Evolutionary conservation across 139 green algal genomes (phyloP).

Genomic region (Monoraphidium neglectum): DNA sequence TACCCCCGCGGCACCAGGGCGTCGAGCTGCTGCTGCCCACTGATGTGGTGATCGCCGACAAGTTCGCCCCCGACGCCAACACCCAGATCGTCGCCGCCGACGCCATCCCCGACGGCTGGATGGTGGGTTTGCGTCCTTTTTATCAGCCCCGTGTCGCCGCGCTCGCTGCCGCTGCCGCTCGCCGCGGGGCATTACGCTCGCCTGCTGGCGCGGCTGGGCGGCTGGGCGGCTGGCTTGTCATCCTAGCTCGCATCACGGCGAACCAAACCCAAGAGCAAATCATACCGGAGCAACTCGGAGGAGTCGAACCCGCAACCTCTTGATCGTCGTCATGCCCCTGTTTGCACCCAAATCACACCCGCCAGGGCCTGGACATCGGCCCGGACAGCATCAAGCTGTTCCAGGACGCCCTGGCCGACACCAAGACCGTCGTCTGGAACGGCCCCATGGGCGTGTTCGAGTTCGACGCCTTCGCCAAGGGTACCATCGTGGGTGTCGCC

Average conservation of each 20-base stretch:
- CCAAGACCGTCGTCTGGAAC: conserved; percentile 99
- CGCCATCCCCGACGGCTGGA: conserved; percentile 97
- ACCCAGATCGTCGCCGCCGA: conserved; percentile 75
- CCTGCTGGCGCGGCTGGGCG: too few relatives aligned
- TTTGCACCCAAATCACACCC: too few relatives aligned
- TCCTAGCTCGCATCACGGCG: too few relatives aligned
- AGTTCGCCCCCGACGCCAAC: conserved; percentile 93
- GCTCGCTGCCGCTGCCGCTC: too few relatives aligned
- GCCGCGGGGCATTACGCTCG: too few relatives aligned
- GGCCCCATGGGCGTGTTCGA: conserved; percentile 98
- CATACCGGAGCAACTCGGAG: too few relatives aligned
- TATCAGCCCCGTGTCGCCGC: too few relatives aligned
- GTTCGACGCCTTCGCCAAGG: conserved; percentile 93
- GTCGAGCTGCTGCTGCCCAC: conserved; percentile 95
- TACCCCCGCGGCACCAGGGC: too few relatives aligned
- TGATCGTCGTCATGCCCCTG: too few relatives aligned
- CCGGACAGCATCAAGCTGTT: conserved; percentile 89
- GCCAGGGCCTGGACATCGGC: conserved; percentile 93
- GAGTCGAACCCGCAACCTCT: too few relatives aligned
- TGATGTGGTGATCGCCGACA: conserved; percentile 96
- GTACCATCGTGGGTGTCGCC: conserved; percentile 78
- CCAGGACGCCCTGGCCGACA: conserved; percentile 81
- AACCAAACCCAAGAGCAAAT: too few relatives aligned
- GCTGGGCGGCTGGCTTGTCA: too few relatives aligned
- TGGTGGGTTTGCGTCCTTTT: conserved; percentile 62